Evolutionary conservation across 1,139 yeast genomes (phyloP), one percentile per base, ranked within the genome.

Genomic region (Meyerozyma carpophila): DNA sequence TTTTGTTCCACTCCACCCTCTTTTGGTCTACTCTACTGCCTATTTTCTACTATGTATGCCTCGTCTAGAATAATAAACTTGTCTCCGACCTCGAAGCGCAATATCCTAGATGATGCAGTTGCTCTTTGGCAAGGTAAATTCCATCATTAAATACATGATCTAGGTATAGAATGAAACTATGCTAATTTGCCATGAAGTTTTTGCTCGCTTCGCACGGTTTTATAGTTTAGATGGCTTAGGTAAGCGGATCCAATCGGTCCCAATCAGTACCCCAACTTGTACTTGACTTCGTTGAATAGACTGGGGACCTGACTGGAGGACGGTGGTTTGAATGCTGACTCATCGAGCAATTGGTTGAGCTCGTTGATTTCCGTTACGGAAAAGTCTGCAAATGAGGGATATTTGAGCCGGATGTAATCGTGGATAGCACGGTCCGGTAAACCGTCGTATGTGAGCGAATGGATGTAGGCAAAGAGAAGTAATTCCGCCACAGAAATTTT

Each of bases 351-450:
- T 14, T 32, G 32, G 41, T 52, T 52, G 36, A 50, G 42, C 3
- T 44, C 45, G 36, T 43, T 46, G 13, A 47, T 45, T 5, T 47
- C 43, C 1, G 46, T 43, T 11, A 40, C 32, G 10, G 50, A 45
- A 34, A 48, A 49, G 36, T 40, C 41, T 42, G 54, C 41, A 27
- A 65, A 51, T 1, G 58, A 52, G 2, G 70, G 68, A 42, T 55
- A 57, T 28, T 63, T 58, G 36, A 53, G 49, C 9, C 51, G 44
- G 41, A 75, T 46, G 47, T 61, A 76, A 11, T 60, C 59, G 13
- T 49, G 50, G 25, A 77, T 57, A 47, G 72, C 78, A 43, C 58
- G 59, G 51, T 74, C 81, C 8, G 81, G 81, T 47, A 77, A 62
- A 3, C 61, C 63, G 1, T 51, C 53, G 43, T 52, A 55, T 0